Conservation (phyloP, 345 rosid species). For the Punica granatum region DNA sequence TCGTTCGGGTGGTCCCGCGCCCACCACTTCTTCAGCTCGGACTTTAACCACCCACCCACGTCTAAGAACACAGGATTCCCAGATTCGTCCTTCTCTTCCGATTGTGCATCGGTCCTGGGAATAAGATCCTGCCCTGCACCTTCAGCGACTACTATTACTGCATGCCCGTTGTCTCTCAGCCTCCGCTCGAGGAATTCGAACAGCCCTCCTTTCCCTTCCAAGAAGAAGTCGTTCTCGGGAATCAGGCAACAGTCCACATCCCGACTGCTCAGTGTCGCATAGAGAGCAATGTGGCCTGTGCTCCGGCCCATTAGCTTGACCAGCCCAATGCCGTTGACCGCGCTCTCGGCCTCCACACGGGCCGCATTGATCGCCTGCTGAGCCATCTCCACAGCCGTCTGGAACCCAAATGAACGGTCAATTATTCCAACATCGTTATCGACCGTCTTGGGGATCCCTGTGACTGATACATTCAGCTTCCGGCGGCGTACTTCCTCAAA, state of each 20-base stretch:
- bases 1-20: constrained; percentile 46
- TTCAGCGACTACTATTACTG: constrained; percentile 77
- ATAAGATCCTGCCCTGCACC: constrained; percentile 87
- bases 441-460: constrained; percentile 78
- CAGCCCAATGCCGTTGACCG: constrained; percentile 77
- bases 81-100: constrained; percentile 72
- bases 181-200: constrained; percentile 55
- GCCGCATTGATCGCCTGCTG: constrained; percentile 80
- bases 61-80: constrained; percentile 78
- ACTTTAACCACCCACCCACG: constrained; percentile 72
- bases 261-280: constrained; percentile 85
- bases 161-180: constrained; percentile 59
- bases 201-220: constrained; percentile 71
- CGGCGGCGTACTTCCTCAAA: constrained; percentile 44
- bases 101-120: constrained; percentile 55
- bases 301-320: constrained; percentile 93
- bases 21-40: constrained; percentile 78
- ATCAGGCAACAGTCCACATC: constrained; percentile 91
- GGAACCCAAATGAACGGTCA: constrained; percentile 86
- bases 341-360: constrained; percentile 89
- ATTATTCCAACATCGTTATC: constrained; percentile 87
- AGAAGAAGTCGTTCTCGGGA: constrained; percentile 63
- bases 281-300: constrained; percentile 84
- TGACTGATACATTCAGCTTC: constrained; percentile 42
- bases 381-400: constrained; percentile 91